These are phyloP conservation scores for Artemisia annua DNA, from an alignment of 129 eudicot genomes.

Conservation along the genomic window DNA sequence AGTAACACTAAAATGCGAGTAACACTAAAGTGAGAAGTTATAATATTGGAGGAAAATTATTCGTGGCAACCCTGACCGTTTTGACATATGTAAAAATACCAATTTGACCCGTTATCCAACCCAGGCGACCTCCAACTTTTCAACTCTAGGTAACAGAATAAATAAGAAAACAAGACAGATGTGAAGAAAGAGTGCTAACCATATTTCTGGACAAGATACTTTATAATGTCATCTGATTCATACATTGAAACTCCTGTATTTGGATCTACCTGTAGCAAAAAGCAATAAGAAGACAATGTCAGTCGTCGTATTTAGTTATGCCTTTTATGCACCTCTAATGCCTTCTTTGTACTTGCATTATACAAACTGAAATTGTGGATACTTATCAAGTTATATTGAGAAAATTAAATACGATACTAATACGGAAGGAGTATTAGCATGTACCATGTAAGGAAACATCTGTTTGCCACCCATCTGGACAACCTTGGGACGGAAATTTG, in stretches of 20 bases:
- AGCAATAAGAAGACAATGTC: conserved; percentile 1
- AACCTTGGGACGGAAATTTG: conserved; percentile 89
- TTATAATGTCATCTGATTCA: conserved; percentile 97
- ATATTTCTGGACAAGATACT: conserved; percentile 78
- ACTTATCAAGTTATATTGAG: neutral
- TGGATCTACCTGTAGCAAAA: conserved; percentile 84
- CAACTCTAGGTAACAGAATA: no score
- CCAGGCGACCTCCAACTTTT: no score
- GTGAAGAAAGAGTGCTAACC: conserved; percentile 41
- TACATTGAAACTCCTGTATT: conserved; percentile 97
- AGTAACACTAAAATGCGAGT: no score
- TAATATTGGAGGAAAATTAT: no score
- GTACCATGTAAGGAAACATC: conserved; percentile 92
- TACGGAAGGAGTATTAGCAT: neutral
- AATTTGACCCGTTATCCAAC: no score
- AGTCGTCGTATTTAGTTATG: neutral
- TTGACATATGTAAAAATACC: no score
- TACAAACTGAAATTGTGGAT: no score
- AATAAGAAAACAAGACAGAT: neutral
- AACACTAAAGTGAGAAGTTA: no score
- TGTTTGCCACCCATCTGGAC: conserved; percentile 89
- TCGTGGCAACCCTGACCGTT: no score
- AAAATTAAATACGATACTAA: neutral
- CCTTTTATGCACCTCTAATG: neutral
- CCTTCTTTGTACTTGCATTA: neutral